These are phyloP conservation scores for Nectriaceae sp. DNA, from an alignment of 2,329 filamentous ascomycete genomes.

Conservation along the genomic window DNA sequence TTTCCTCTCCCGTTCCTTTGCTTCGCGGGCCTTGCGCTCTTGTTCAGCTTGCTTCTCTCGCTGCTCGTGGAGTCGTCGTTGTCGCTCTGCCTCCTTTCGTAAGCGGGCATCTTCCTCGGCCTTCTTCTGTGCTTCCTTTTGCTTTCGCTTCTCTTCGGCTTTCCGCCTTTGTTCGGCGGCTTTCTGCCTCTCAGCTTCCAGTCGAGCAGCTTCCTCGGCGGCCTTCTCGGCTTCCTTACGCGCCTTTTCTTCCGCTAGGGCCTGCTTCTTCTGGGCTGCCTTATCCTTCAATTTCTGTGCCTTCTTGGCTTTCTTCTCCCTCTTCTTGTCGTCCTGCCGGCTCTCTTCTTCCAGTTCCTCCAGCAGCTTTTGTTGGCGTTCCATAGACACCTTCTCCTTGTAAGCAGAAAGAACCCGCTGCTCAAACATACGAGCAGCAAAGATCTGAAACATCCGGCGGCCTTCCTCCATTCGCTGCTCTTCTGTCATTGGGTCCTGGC, in stretches of 20 bases:
- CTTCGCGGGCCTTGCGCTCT: conserved; percentile 73
- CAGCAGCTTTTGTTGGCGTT: conserved; percentile 86
- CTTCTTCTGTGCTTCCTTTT: conserved; percentile 87
- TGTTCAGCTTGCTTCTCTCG: conserved; percentile 82
- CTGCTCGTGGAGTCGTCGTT: conserved; percentile 78
- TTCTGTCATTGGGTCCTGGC: conserved; percentile 92
- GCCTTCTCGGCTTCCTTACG: conserved; percentile 86
- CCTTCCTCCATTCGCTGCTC: conserved; percentile 99
- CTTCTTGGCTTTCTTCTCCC: conserved; percentile 91
- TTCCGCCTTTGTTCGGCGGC: conserved; percentile 78
- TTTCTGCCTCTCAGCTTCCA: conserved; percentile 76
- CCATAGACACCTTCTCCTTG: conserved; percentile 91
- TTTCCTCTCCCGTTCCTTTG: conserved; percentile 74
- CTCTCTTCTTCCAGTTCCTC: conserved; percentile 90
- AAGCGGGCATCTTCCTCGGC: conserved; percentile 86
- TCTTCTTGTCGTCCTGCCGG: conserved; percentile 72
- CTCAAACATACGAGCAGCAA: conserved; percentile 98
- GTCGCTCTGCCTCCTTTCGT: conserved; percentile 82
- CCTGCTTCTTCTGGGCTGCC: conserved; percentile 84
- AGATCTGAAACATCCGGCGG: conserved; percentile 98
- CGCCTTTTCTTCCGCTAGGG: conserved; percentile 87
- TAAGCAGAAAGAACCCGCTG: conserved; percentile 96
- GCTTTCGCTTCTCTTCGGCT: conserved; percentile 87
- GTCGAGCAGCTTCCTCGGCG: conserved; percentile 77
- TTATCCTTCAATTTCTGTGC: conserved; percentile 96